phyloP scores from a whole-genome alignment of 1,139 yeast genomes.

The Wickerhamomyces sp. region DNA sequence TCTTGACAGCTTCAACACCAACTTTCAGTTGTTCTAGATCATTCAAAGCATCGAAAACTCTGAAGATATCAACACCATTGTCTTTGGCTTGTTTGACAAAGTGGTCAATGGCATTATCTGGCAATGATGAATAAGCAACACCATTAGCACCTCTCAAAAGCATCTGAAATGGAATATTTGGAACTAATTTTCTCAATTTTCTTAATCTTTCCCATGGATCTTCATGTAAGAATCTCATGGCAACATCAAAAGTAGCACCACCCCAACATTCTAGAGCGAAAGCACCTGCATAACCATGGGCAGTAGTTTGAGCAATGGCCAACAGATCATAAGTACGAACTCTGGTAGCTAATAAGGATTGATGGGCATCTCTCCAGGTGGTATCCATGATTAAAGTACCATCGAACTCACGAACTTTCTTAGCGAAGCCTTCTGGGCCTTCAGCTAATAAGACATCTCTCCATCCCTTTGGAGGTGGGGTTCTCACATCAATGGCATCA shows the following conservation, averaged over 20 bases:
- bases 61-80: slow-evolving; percentile 93
- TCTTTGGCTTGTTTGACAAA: slow-evolving; percentile 92
- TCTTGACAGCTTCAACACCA: slow-evolving; percentile 96
- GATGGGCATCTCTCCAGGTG: slow-evolving; percentile 99
- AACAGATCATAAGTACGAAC: slow-evolving; percentile 89
- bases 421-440: slow-evolving; percentile 88
- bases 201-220: slow-evolving; percentile 98
- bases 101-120: slow-evolving; percentile 98
- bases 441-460: slow-evolving; percentile 76
- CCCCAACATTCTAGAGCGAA: slow-evolving; percentile 99
- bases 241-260: slow-evolving; percentile 98
- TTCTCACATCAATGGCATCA: slow-evolving; percentile 52
- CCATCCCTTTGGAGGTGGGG: slow-evolving; percentile 76
- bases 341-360: slow-evolving; percentile 95
- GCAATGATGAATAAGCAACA: slow-evolving; percentile 94
- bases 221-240: slow-evolving; percentile 97
- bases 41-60: slow-evolving; percentile 96
- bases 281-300: slow-evolving; percentile 84
- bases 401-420: slow-evolving; percentile 73
- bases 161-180: slow-evolving; percentile 99
- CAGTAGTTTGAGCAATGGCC: slow-evolving; percentile 91
- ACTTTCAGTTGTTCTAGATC: slow-evolving; percentile 95
- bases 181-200: slow-evolving; percentile 81
- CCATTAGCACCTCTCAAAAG: slow-evolving; percentile 98
- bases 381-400: slow-evolving; percentile 96